Conservation (phyloP, 2,329 filamentous ascomycete genomes). For the Aphanoascus verrucosus region DNA sequence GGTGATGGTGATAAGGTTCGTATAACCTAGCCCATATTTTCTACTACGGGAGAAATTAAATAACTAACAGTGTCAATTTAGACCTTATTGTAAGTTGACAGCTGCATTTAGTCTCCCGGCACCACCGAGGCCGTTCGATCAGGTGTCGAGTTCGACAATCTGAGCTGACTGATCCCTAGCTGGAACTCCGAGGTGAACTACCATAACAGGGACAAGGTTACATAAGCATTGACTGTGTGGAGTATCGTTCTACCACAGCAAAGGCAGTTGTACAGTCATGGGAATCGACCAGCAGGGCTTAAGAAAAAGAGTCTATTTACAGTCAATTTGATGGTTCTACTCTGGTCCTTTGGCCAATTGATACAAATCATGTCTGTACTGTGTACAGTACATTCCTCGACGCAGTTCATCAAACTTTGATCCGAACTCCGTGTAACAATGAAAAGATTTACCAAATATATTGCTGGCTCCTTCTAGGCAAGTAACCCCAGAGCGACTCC, state of each 20-base stretch:
- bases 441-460: not conserved
- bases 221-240: not conserved
- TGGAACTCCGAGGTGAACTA: constrained; percentile 96
- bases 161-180: constrained; percentile 39
- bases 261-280: too few relatives aligned
- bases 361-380: too few relatives aligned
- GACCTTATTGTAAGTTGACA: constrained; percentile 60
- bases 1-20: constrained; percentile 88
- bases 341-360: too few relatives aligned
- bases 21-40: constrained; percentile 9
- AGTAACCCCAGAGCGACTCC: not conserved
- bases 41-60: not conserved
- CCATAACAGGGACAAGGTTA: constrained; percentile 76
- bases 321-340: too few relatives aligned
- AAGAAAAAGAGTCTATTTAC: too few relatives aligned
- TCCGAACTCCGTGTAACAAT: not conserved
- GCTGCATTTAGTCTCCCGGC: too few relatives aligned
- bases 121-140: too few relatives aligned
- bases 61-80: constrained; percentile 22
- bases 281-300: too few relatives aligned
- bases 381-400: too few relatives aligned
- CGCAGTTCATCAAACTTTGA: too few relatives aligned
- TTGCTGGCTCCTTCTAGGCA: not conserved
- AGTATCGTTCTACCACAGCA: too few relatives aligned
- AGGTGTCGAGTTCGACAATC: not conserved